Evolutionary conservation across 495 filamentous ascomycete genomes (phyloP), one percentile per base, ranked within the genome.

Genomic region (Lasiosphaeria hispida): DNA sequence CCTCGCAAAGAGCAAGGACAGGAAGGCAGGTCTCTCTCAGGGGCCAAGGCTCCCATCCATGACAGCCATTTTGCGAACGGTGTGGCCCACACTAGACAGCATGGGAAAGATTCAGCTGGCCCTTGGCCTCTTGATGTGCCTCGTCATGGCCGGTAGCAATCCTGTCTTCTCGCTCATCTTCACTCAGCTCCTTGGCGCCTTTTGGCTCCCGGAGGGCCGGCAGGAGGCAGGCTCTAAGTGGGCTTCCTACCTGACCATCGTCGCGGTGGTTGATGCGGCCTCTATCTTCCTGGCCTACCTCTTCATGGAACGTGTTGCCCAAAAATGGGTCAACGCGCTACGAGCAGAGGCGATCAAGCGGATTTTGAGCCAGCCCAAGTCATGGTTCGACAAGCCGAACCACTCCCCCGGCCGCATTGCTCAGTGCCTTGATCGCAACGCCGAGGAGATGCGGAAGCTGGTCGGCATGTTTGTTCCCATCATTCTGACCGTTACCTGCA

Each of bases 391-490:
- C 58, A 74, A 81, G 19, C 77, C 87, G 2, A 76, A 74, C 39
- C 90, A 97, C 71, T 80, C 76, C 0, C 72, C 88, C 1, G 71
- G 75, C 6, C 73, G 78, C 34, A 78, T 98, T 13, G 82, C 76
- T 0, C 83, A 88, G 52, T 88, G 83, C 49, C 80, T 97, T 4
- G 90, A 94, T 63, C 81, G 89, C 48, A 87, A 93, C 63, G 89
- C 85, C 2, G 94, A 97, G 70, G 90, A 96, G 64, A 92, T 92
- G 81, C 80, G 87, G 4, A 90, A 91, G 57, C 68, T 97, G 0
- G 73, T 96, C 2, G 87, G 89, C 9, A 83, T 88, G 40, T 96
- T 95, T 65, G 82, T 85, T 6, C 87, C 85, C 3, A 83, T 85
- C 41, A 67, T 87, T 0, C 80, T 92, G 11, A 82, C 89, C 5